Conservation (phyloP, 192 early-diverging fungal genomes). For the Coemansia sp. region DNA sequence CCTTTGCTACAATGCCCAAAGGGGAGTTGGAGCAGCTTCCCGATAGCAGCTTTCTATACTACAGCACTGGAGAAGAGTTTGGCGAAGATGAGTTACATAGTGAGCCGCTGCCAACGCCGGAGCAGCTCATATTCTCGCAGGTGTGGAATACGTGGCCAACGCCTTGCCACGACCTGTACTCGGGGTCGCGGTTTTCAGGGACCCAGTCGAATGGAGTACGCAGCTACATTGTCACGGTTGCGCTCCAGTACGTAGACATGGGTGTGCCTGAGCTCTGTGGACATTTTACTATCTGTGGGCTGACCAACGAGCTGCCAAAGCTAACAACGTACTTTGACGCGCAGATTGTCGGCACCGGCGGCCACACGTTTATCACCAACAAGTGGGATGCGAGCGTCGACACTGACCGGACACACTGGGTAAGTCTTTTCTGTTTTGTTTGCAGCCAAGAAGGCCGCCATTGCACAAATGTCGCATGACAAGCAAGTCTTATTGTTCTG, state of each 20-base stretch:
- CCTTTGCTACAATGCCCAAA: not conserved
- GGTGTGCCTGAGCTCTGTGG: slow-evolving; percentile 66
- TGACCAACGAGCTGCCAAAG: slow-evolving; percentile 67
- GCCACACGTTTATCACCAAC: slow-evolving; percentile 66
- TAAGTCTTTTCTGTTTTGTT: slow-evolving; percentile 22
- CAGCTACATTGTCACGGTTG: slow-evolving; percentile 42
- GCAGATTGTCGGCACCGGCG: slow-evolving; percentile 64
- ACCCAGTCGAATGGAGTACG: slow-evolving; percentile 49
- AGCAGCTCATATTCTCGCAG: slow-evolving; percentile 52
- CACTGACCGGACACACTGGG: slow-evolving; percentile 71
- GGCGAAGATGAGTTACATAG: slow-evolving; percentile 22
- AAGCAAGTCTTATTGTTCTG: too few species aligned
- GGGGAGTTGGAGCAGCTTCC: not conserved
- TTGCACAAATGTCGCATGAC: not conserved
- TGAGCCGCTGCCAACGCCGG: slow-evolving; percentile 45
- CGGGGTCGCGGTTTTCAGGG: slow-evolving; percentile 49
- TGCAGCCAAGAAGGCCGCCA: not conserved
- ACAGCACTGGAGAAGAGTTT: not conserved
- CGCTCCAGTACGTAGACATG: slow-evolving; percentile 62
- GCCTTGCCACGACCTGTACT: slow-evolving; percentile 52
- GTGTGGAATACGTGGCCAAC: slow-evolving; percentile 55
- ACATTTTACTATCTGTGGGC: slow-evolving; percentile 71
- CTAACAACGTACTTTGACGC: slow-evolving; percentile 77
- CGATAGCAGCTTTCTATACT: not conserved
- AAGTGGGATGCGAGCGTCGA: slow-evolving; percentile 74